Percentiles rank a stretch among this genome's conserved stretches.
Conservation (phyloP, 116 monocot species). For the Dioscorea cayenensis region DNA sequence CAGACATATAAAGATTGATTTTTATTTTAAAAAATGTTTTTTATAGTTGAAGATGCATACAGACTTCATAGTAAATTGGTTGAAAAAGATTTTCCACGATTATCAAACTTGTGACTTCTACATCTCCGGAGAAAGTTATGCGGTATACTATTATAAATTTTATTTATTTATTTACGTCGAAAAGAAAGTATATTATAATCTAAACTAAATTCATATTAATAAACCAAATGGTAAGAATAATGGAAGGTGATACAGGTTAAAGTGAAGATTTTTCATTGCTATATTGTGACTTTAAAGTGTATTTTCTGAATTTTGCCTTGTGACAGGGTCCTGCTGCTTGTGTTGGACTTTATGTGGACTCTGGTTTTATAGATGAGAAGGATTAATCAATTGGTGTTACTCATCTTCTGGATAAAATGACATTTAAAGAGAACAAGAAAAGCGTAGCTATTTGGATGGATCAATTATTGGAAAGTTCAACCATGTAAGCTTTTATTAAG, state of each 20-base stretch:
- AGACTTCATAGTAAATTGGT: conserved; percentile 73
- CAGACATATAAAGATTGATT: not conserved
- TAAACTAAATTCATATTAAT: too few species aligned
- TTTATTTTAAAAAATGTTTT: not conserved
- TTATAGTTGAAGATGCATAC: conserved; percentile 73
- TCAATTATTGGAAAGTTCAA: not conserved
- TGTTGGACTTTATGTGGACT: conserved; percentile 71
- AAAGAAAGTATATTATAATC: not conserved
- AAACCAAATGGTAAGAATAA: too few species aligned
- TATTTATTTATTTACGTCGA: not conserved
- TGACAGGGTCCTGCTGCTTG: conserved; percentile 71
- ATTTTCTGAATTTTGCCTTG: not conserved
- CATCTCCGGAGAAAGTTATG: conserved; percentile 88
- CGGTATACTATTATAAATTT: conserved; percentile 23
- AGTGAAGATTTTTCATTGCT: not conserved
- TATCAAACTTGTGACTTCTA: conserved; percentile 68
- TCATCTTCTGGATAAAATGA: conserved; percentile 56
- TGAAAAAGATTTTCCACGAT: conserved; percentile 64
- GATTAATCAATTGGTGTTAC: conserved; percentile 37
- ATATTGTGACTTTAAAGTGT: not conserved
- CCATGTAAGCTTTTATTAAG: not conserved
- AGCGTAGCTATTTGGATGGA: conserved; percentile 40
- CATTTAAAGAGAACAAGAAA: conserved; percentile 76
- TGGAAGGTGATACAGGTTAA: not conserved
- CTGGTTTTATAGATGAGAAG: conserved; percentile 68